Base-by-base conservation (phyloP, 164 flowering plant species). In the Liquidambar formosana region DNA sequence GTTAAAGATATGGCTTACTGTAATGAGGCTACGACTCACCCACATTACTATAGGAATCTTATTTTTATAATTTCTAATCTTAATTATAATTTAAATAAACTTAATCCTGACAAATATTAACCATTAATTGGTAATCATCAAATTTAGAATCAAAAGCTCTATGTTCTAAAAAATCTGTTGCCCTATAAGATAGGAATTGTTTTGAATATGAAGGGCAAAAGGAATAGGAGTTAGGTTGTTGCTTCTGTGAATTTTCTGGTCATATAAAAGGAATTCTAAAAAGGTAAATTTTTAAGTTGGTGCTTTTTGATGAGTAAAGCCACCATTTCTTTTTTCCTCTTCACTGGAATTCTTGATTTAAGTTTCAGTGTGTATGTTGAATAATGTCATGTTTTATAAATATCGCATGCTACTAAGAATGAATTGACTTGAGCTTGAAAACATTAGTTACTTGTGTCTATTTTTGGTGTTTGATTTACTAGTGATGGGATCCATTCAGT, bases 401-500 rank as follows among this genome's bases (percentile, higher is more conserved):
- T 53, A 2, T n/a, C 21, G 9, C 57, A 15, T 4, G 1, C 19
- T 53, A 21, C 28, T 27, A 21, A 15, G 3, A 14, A 13, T 27
- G n/a, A n/a, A n/a, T n/a, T 58, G 27, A 9, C 28, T 10, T 27
- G 44, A 27, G 38, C 19, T 58, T 26, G 11, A 26, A 33, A 28
- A 21, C n/a, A 58, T 64, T 22, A 56, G 27, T 43, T 43, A 19
- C 14, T 13, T 54, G 46, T 23, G 12, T 67, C 49, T 64, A 19
- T 5, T 49, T 64, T 67, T 67, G 53, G 61, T 51, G 69, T 41
- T 23, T 66, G 18, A 43, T 66, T 72, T 57, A 3, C 48, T 56
- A 83, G 86, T 83, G 66, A 74, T 83, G 75, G 86, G 86, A 61
- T 80, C 86, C 67, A 78, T 56, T 47, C 83, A 72, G 70, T 83